Percentiles rank a stretch among this genome's conserved stretches.
These are phyloP conservation scores for Mangifera indica DNA, from an alignment of 345 rosid genomes.

Conservation along the genomic window DNA sequence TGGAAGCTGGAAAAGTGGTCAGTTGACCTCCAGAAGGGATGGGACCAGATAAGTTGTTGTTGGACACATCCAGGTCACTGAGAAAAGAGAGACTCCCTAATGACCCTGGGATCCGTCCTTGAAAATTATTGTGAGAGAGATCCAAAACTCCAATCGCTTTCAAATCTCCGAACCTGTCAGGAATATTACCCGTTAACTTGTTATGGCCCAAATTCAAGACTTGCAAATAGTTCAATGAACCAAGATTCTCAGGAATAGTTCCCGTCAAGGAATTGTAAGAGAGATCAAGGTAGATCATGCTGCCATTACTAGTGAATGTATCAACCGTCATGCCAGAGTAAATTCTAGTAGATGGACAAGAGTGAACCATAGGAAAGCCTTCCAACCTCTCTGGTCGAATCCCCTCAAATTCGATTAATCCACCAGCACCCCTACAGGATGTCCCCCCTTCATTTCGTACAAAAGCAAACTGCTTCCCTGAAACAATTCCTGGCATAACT, in stretches of 20 bases:
- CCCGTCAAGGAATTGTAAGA: slow-evolving; percentile 76
- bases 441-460: slow-evolving; percentile 98
- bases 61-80: slow-evolving; percentile 91
- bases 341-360: slow-evolving; percentile 81
- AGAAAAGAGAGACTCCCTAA: slow-evolving; percentile 78
- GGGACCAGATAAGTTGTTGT: slow-evolving; percentile 78
- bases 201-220: slow-evolving; percentile 96
- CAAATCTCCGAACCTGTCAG: slow-evolving; percentile 72
- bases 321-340: slow-evolving; percentile 80
- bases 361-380: slow-evolving; percentile 78
- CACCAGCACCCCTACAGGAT: slow-evolving; percentile 95
- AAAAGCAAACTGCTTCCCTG: slow-evolving; percentile 91
- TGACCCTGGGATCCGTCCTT: slow-evolving; percentile 73
- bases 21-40: slow-evolving; percentile 96
- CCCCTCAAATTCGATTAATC: slow-evolving; percentile 88
- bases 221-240: slow-evolving; percentile 66
- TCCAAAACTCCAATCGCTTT: slow-evolving; percentile 85
- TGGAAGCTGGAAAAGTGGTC: slow-evolving; percentile 77
- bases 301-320: slow-evolving; percentile 71
- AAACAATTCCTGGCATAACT: slow-evolving; percentile 71
- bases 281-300: slow-evolving; percentile 88
- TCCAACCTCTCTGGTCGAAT: slow-evolving; percentile 66
- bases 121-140: slow-evolving; percentile 79
- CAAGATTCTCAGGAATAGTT: slow-evolving; percentile 63
- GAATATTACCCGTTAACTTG: slow-evolving; percentile 61